Evolutionary conservation across 177 flowering plant genomes (phyloP).

Genomic region (Vitis hybrid): DNA sequence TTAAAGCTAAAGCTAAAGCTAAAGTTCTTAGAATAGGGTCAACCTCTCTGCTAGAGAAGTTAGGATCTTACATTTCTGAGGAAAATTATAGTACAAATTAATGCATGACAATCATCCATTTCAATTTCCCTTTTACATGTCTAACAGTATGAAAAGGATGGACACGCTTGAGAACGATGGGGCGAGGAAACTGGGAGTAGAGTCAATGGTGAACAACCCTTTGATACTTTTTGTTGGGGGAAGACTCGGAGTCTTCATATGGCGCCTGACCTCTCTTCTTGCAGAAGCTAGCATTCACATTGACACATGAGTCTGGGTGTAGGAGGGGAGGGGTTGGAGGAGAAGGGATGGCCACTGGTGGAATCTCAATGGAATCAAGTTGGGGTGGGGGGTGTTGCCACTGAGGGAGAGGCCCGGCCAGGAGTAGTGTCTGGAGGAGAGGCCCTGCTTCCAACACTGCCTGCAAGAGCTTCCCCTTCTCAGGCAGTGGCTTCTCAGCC

Average conservation of each 20-base stretch:
- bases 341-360: constrained; percentile 47
- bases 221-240: constrained; percentile 29
- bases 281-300: constrained; percentile 7
- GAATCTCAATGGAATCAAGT: constrained; percentile 45
- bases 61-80: constrained; percentile 1
- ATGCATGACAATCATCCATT: constrained; percentile 10
- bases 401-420: constrained; percentile 64
- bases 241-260: constrained; percentile 28
- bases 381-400: constrained; percentile 69
- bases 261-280: constrained; percentile 26
- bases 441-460: constrained; percentile 68
- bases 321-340: constrained; percentile 16
- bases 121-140: not conserved
- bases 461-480: constrained; percentile 55
- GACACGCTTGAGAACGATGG: not conserved
- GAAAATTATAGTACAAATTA: not conserved
- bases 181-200: not conserved
- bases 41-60: not conserved
- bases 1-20: constrained; percentile 7
- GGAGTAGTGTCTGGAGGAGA: constrained; percentile 51
- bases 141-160: constrained; percentile 16
- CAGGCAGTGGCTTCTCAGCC: constrained; percentile 44
- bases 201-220: constrained; percentile 26
- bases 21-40: not conserved
- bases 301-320: constrained; percentile 18